A percentile compares a stretch with the other conserved stretches of the same genome.
Evolutionary conservation across 495 filamentous ascomycete species (phyloP).

Genomic region (Penicillium pancosmium): DNA sequence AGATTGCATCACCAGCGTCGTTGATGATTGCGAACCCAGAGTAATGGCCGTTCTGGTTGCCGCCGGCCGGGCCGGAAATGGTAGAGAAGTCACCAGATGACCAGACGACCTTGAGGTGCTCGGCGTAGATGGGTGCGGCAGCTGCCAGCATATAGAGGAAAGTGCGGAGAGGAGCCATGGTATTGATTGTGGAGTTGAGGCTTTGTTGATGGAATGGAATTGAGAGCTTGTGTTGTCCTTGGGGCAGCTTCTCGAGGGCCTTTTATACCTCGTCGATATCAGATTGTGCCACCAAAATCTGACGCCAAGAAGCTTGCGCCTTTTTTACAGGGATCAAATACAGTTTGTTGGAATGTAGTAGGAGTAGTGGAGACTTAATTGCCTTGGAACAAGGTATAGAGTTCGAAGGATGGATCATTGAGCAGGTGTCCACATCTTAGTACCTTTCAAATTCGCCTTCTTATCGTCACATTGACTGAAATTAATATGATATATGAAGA

Average conservation of each 20-base stretch:
- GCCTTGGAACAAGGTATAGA: not conserved
- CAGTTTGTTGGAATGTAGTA: not conserved
- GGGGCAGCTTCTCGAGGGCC: not conserved
- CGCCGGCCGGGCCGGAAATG: constrained; percentile 21
- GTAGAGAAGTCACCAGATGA: constrained; percentile 21
- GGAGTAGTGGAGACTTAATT: not conserved
- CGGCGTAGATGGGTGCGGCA: constrained; percentile 15
- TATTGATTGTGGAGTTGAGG: not conserved
- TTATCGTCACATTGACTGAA: not conserved
- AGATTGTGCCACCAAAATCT: not conserved
- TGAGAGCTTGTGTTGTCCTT: not conserved
- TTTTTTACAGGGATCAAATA: not conserved
- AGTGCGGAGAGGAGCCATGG: constrained; percentile 17
- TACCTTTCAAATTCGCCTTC: not conserved
- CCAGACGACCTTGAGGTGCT: constrained; percentile 23
- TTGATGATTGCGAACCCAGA: constrained; percentile 23
- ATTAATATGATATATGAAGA: not conserved
- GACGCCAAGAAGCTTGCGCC: not conserved
- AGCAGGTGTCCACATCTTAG: not conserved
- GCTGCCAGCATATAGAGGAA: constrained; percentile 17
- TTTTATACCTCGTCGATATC: not conserved
- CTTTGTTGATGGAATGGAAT: not conserved
- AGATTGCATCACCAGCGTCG: constrained; percentile 21
- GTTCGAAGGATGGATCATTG: not conserved
- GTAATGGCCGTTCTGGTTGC: constrained; percentile 17